phyloP scores from a whole-genome alignment of 2,329 filamentous ascomycete species.

The Cladobotryum mycophilum region DNA sequence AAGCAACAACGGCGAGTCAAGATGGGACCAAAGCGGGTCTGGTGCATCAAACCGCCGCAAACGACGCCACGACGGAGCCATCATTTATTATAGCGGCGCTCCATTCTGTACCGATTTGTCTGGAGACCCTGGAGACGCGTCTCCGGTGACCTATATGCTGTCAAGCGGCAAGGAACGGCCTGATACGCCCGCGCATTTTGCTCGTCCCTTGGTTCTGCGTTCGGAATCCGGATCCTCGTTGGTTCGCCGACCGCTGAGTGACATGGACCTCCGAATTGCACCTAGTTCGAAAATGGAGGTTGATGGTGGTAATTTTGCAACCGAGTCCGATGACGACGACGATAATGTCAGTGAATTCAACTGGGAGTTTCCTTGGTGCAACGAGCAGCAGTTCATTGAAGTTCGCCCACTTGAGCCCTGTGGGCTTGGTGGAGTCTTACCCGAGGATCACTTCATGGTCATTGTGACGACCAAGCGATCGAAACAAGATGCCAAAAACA shows the following conservation, averaged over 20 bases:
- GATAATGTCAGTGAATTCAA: conserved; percentile 33
- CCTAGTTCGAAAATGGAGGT: conserved; percentile 24
- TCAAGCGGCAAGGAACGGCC: conserved; percentile 35
- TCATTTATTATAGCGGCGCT: conserved; percentile 78
- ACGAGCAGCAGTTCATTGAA: conserved; percentile 33
- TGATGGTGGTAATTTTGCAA: conserved; percentile 23
- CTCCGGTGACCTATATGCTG: conserved; percentile 43
- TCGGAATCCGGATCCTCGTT: conserved; percentile 47
- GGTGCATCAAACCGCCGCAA: conserved; percentile 44
- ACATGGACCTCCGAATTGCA: conserved; percentile 19
- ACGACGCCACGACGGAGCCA: conserved; percentile 60
- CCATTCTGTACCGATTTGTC: conserved; percentile 77
- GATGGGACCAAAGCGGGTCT: conserved; percentile 42
- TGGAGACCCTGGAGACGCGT: conserved; percentile 51
- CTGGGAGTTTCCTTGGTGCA: conserved; percentile 42
- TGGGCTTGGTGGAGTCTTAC: conserved; percentile 52
- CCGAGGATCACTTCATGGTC: conserved; percentile 59
- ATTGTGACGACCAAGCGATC: conserved; percentile 46
- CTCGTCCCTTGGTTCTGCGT: conserved; percentile 27
- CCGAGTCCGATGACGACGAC: conserved; percentile 29
- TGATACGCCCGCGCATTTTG: conserved; percentile 11
- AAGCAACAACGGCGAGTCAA: conserved; percentile 43
- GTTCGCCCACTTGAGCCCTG: conserved; percentile 45
- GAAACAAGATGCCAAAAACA: conserved; percentile 19
- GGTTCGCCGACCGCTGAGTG: conserved; percentile 43